Conservation (phyloP, 2,329 filamentous ascomycete species). For the Neofusicoccum sp. region DNA sequence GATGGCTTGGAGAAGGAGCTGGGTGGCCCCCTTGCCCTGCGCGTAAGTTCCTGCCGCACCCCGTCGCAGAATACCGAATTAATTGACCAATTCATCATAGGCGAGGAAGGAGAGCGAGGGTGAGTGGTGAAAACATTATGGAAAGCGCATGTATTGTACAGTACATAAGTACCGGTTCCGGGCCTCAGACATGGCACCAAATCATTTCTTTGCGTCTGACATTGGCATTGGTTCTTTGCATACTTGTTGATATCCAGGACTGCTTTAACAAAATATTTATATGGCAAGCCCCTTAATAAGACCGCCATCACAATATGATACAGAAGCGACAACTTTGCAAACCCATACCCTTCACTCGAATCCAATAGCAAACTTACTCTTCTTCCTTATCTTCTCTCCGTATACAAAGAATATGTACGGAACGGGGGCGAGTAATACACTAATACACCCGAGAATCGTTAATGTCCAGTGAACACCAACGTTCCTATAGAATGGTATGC, state of each 20-base stretch:
- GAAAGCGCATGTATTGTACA: constrained; percentile 2
- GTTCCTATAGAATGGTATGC: constrained; percentile 44
- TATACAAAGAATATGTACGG: constrained; percentile 40
- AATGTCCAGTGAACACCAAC: constrained; percentile 40
- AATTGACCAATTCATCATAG: constrained; percentile 5
- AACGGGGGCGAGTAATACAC: constrained; percentile 34
- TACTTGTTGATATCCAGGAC: not conserved
- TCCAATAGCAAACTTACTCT: constrained; percentile 41
- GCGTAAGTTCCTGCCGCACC: constrained; percentile 33
- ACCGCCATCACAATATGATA: constrained; percentile 52
- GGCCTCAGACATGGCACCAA: not conserved
- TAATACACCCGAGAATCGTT: constrained; percentile 43
- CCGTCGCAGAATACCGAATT: no score
- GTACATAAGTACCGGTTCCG: constrained; percentile 13
- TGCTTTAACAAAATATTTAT: constrained; percentile 42
- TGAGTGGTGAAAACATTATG: constrained; percentile 6
- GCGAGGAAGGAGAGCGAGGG: constrained; percentile 28
- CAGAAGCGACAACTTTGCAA: constrained; percentile 51
- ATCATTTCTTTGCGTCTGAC: constrained; percentile 5
- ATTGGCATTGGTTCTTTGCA: not conserved
- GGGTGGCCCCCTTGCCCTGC: constrained; percentile 47
- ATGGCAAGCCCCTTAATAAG: no score
- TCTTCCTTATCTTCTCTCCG: constrained; percentile 26
- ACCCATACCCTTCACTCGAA: constrained; percentile 44
- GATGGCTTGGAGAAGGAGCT: constrained; percentile 53